Conservation (phyloP, 495 filamentous ascomycete genomes). For the Hypoxylon intermedium region DNA sequence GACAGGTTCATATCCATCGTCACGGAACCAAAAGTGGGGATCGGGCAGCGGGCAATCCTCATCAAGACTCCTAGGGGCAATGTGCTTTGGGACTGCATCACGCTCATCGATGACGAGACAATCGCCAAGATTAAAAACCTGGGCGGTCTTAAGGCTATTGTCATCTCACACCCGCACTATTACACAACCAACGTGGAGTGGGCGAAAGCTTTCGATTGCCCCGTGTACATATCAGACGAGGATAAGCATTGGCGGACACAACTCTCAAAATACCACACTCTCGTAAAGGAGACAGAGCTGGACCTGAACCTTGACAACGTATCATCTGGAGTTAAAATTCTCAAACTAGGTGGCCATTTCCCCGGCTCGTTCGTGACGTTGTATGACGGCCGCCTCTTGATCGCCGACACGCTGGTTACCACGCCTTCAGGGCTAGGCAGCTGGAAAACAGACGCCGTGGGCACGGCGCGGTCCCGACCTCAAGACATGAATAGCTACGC, state of each 20-base stretch:
- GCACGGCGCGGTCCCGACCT: conserved; percentile 52
- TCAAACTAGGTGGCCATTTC: conserved; percentile 79
- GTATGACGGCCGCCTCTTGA: conserved; percentile 64
- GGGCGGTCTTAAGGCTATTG: conserved; percentile 72
- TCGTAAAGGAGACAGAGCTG: conserved; percentile 50
- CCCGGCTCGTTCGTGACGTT: conserved; percentile 70
- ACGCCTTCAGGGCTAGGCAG: conserved; percentile 62
- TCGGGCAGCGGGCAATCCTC: conserved; percentile 75
- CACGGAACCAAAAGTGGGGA: conserved; percentile 70
- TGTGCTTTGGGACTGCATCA: conserved; percentile 77
- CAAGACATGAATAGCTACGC: conserved; percentile 66
- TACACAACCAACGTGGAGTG: conserved; percentile 74
- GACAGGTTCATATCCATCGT: conserved; percentile 58
- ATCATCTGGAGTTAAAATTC: conserved; percentile 61
- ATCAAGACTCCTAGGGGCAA: conserved; percentile 66
- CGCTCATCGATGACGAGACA: conserved; percentile 68
- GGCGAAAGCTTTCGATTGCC: conserved; percentile 68
- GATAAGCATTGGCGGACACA: conserved; percentile 65
- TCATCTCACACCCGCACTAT: conserved; percentile 83
- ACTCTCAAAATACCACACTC: conserved; percentile 48
- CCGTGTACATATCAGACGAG: conserved; percentile 66
- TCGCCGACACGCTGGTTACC: conserved; percentile 75
- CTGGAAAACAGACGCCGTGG: conserved; percentile 46
- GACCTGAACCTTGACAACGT: conserved; percentile 46
- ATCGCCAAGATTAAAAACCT: conserved; percentile 52